Base-by-base conservation (phyloP, 441 rosid species). In the Brassica balearica region DNA sequence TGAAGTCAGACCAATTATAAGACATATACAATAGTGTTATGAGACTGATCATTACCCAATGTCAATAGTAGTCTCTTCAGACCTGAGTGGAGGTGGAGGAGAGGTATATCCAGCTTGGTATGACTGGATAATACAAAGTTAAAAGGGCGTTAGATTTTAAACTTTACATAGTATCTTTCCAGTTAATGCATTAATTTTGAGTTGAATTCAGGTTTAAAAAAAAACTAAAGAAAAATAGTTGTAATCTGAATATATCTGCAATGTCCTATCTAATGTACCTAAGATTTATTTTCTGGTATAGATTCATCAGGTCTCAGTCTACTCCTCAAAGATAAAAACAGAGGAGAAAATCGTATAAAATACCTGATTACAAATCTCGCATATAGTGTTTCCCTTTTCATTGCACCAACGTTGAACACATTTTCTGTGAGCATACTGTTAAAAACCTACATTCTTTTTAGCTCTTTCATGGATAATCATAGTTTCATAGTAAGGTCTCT, bases 351-450 rank as follows among this genome's bases (percentile, higher is more conserved):
- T 10, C 15, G 58, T 34, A 66, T n/a, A 29, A 2, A 46, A 46
- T 83, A 91, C 95, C 96, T 84, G 87, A 84, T 90, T 94, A 66
- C 98, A 94, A 27, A 94, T 94, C 83, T 94, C 98, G 69, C 97
- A 94, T 60, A 84, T 82, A 59, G 84, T 87, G 75, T 94, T 92
- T 51, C 97, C 95, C 81, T 94, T 94, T 86, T 94, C 98, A 58
- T 92, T 86, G 85, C 97, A 94, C 98, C 98, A 94, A 74, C 79
- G 95, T 73, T 94, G 98, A 75, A 94, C 92, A 76, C 98, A 93
- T 84, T 90, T 86, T 75, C 96, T 84, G 76, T 92, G 98, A 67
- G 97, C 96, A 85, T 85, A 90, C 97, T 93, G 92, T 1, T 23
- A 11, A 46, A 78, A 71, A 61, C 11, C 32, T 2, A 32, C 20